Conservation (phyloP, 2,329 filamentous ascomycete species). For the Stachybotrys elegans region DNA sequence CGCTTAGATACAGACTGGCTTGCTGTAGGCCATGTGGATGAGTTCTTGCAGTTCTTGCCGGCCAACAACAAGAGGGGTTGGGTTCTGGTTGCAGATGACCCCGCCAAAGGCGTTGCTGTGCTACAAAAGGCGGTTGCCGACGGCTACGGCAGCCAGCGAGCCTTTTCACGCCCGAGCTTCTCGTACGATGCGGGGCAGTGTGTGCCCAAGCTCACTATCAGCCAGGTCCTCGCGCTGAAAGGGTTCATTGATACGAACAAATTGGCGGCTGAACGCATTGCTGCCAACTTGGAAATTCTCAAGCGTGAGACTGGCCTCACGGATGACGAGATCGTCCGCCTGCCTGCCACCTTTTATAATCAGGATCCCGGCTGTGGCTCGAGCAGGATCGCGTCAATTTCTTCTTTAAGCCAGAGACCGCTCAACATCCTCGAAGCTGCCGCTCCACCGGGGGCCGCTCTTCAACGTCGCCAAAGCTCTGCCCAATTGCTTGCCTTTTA, state of each 20-base stretch:
- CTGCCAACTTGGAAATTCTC: constrained; percentile 15
- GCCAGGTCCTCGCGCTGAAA: constrained; percentile 9
- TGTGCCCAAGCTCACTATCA: constrained; percentile 10
- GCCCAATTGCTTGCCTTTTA: constrained; percentile 6
- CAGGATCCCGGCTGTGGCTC: not conserved
- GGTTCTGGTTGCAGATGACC: constrained; percentile 17
- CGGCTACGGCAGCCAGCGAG: constrained; percentile 12
- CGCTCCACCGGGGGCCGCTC: not conserved
- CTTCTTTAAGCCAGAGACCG: not conserved
- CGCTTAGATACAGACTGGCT: constrained; percentile 24
- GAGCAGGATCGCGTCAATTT: not conserved
- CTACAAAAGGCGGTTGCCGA: constrained; percentile 10
- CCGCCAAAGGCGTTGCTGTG: constrained; percentile 12
- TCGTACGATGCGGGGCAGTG: constrained; percentile 6
- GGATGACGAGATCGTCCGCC: constrained; percentile 15
- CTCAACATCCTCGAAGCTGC: not conserved
- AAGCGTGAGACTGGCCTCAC: constrained; percentile 18
- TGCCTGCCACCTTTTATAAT: constrained; percentile 14
- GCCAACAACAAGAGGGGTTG: constrained; percentile 17
- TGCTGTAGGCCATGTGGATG: constrained; percentile 20
- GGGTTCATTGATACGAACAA: constrained; percentile 10
- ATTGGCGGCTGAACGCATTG: constrained; percentile 10
- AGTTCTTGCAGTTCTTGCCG: constrained; percentile 24
- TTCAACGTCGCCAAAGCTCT: not conserved
- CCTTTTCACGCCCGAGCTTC: constrained; percentile 11